Base-by-base conservation (phyloP, 108 stramenopile species). In the Cyclotella atomus region DNA sequence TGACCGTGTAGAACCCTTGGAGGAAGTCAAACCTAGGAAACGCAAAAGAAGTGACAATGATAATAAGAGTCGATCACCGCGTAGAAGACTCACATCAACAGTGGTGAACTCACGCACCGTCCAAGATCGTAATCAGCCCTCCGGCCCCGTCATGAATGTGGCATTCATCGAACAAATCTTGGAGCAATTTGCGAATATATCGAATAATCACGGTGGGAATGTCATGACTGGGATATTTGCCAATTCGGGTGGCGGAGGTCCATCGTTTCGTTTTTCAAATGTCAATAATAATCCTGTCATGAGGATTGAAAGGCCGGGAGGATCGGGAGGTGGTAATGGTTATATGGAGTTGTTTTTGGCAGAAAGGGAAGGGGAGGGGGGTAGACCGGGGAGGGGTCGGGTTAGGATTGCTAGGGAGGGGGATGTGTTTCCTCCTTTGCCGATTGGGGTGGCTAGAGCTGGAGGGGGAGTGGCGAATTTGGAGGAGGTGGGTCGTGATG, bases 91-190 rank as follows among this genome's bases (percentile, higher is more conserved):
- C 17, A 46, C 44, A 3, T 19, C 64, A 33, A 16, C 63, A n/a
- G n/a, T 52, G 24, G 69, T 75, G 35, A 82, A 82, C 32, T 71
- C 81, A 23, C 74, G 81, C n/a, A 55, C 52, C 10, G 81, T 82
- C n/a, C 70, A 82, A 32, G 81, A 82, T 56, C 53, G 81, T 17
- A 75, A 66, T 30, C 81, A 82, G 54, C 73, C 65, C 21, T 38
- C 59, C 17, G 6, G 10, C 38, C 9, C 60, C 38, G 15, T 21
- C 21, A 38, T 71, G 19, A 70, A 59, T 50, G 65, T 59, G 32
- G 77, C 70, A 15, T 27, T 79, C 12, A 24, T 79, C 21, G 68
- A 71, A 46, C 44, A 49, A 12, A 71, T 79, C 32, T 24, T 79
- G 17, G 15, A 61, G n/a, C 52, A 28, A 29, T 27, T 73, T 34